These are phyloP conservation scores for Pachyrhizus erosus DNA, from an alignment of 306 rosid genomes.

Conservation along the genomic window DNA sequence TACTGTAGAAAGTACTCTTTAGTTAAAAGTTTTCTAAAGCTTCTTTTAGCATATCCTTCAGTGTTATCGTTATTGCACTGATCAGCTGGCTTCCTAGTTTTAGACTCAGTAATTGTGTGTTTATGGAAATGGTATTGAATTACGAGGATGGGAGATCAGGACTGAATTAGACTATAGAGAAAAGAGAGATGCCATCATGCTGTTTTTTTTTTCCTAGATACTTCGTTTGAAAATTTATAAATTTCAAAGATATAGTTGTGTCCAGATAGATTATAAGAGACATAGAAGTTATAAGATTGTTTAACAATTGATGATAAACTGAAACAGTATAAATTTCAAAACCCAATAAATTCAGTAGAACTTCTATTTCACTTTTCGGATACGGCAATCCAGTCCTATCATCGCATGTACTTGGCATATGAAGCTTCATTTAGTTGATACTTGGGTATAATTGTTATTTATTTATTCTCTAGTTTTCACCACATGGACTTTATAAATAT, in stretches of 20 bases:
- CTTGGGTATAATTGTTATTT: conserved; percentile 1
- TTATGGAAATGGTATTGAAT: background rate
- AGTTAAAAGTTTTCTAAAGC: background rate
- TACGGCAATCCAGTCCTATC: background rate
- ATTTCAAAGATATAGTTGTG: background rate
- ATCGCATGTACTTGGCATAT: background rate
- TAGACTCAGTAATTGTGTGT: background rate
- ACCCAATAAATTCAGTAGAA: conserved; percentile 5
- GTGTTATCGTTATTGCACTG: background rate
- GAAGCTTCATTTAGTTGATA: background rate
- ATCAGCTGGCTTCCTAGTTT: background rate
- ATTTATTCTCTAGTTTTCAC: background rate
- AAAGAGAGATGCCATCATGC: background rate
- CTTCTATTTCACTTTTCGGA: conserved; percentile 17
- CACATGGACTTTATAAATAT: background rate
- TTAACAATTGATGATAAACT: background rate
- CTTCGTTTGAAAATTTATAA: conserved; percentile 5
- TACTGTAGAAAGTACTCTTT: background rate
- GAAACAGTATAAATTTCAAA: conserved; percentile 15
- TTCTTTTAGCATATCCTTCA: conserved; percentile 19
- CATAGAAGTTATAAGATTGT: background rate
- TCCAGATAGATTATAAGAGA: conserved; percentile 6
- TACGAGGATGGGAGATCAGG: background rate
- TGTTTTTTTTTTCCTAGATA: background rate
- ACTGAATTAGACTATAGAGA: background rate